A percentile compares a stretch with the other conserved stretches of the same genome.
phyloP scores from a whole-genome alignment of 2,329 filamentous ascomycete genomes.

The Ophiostoma novo-ulmi region DNA sequence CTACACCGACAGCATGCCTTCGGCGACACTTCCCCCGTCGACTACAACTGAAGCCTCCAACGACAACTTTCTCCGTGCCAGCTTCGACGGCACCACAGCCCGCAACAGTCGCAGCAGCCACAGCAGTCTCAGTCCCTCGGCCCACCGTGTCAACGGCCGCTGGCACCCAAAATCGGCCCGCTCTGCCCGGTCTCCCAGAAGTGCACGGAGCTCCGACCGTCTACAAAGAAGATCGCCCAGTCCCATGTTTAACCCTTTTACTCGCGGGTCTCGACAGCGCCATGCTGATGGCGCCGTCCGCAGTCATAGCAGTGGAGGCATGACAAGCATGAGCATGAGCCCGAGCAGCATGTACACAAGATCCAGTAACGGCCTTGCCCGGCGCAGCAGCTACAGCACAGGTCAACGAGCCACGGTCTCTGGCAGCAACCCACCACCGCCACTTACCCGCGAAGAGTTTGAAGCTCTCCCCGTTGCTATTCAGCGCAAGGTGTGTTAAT shows the following conservation, averaged over 20 bases:
- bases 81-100: conserved; percentile 17
- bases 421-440: conserved; percentile 28
- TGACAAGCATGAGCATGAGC: background rate
- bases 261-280: conserved; percentile 16
- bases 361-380: conserved; percentile 18
- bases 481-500: conserved; percentile 43
- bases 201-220: background rate
- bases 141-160: conserved; percentile 16
- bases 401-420: conserved; percentile 29
- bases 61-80: conserved; percentile 16
- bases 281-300: conserved; percentile 1
- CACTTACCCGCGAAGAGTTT: conserved; percentile 45
- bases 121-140: background rate
- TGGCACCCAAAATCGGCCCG: conserved; percentile 15
- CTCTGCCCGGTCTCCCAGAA: conserved; percentile 7
- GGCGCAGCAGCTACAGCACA: conserved; percentile 20
- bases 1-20: conserved; percentile 13
- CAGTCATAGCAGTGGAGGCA: background rate
- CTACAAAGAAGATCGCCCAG: conserved; percentile 17
- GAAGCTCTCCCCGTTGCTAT: conserved; percentile 47
- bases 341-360: conserved; percentile 7
- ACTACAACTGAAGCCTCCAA: background rate
- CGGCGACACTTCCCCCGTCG: background rate
- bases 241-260: conserved; percentile 24
- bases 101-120: background rate